phyloP scores from a whole-genome alignment of 2,329 filamentous ascomycete genomes.

The Fusarium sp. region DNA sequence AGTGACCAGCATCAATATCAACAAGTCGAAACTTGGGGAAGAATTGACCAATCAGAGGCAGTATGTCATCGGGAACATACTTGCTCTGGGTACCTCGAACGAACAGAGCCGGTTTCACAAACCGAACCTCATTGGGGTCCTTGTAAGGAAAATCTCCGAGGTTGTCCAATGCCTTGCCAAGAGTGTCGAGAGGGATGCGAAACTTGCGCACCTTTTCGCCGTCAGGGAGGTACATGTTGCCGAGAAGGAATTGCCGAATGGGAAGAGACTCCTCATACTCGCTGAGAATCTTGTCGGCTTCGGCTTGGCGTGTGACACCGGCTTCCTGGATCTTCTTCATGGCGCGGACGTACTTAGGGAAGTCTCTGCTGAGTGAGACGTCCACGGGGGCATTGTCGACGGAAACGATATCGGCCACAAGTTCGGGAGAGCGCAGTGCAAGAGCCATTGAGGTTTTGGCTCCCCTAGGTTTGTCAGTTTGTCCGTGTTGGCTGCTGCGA shows the following conservation, averaged over 20 bases:
- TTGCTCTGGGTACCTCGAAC: slow-evolving; percentile 79
- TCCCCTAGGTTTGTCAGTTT: slow-evolving; percentile 63
- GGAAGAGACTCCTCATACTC: slow-evolving; percentile 77
- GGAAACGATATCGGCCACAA: slow-evolving; percentile 76
- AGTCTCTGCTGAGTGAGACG: slow-evolving; percentile 76
- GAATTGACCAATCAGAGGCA: slow-evolving; percentile 83
- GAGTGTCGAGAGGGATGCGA: slow-evolving; percentile 77
- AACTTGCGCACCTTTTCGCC: slow-evolving; percentile 71
- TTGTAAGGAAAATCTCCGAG: slow-evolving; percentile 92
- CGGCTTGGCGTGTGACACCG: slow-evolving; percentile 72
- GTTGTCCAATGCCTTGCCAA: slow-evolving; percentile 74
- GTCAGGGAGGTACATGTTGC: slow-evolving; percentile 74
- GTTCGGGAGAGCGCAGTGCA: slow-evolving; percentile 74
- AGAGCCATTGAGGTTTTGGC: slow-evolving; percentile 93
- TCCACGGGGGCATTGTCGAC: slow-evolving; percentile 95
- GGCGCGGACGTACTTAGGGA: slow-evolving; percentile 80
- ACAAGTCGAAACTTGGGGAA: slow-evolving; percentile 80
- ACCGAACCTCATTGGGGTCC: slow-evolving; percentile 73
- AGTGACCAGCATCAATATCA: slow-evolving; percentile 84
- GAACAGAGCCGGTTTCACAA: slow-evolving; percentile 82
- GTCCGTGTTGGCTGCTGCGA: neutral
- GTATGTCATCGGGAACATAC: slow-evolving; percentile 82
- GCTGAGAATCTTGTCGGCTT: slow-evolving; percentile 82
- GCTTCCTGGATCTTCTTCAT: slow-evolving; percentile 84
- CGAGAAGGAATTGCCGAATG: slow-evolving; percentile 90